Evolutionary conservation across 2,329 filamentous ascomycete species (phyloP).

Genomic region (Aspergillus costaricaensis): DNA sequence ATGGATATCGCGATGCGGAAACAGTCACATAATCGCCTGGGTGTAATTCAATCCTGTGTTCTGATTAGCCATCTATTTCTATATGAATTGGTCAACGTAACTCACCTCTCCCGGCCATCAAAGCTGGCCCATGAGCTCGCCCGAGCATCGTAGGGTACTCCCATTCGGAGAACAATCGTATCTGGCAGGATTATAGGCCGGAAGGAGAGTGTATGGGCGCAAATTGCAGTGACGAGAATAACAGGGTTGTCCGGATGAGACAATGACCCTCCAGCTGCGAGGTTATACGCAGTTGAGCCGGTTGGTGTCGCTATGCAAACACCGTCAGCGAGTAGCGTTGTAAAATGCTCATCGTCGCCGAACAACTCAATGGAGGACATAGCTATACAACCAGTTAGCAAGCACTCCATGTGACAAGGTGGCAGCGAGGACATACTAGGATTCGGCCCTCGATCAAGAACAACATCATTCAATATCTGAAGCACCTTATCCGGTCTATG

Average conservation of each 20-base stretch:
- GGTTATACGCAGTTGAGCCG: slow-evolving; percentile 91
- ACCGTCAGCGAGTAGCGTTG: slow-evolving; percentile 88
- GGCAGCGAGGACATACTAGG: slow-evolving; percentile 64
- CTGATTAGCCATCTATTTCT: not conserved
- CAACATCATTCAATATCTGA: slow-evolving; percentile 95
- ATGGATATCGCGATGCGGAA: slow-evolving; percentile 54
- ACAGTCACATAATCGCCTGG: slow-evolving; percentile 56
- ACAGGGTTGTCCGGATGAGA: slow-evolving; percentile 97
- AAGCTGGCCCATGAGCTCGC: slow-evolving; percentile 97
- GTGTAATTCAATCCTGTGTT: slow-evolving; percentile 46
- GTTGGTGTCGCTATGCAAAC: slow-evolving; percentile 93
- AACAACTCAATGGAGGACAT: slow-evolving; percentile 93
- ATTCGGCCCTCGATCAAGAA: slow-evolving; percentile 91
- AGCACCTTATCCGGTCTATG: slow-evolving; percentile 81
- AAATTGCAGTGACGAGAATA: slow-evolving; percentile 91
- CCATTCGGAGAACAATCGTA: slow-evolving; percentile 88
- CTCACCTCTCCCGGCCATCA: slow-evolving; percentile 79
- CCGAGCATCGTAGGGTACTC: slow-evolving; percentile 90
- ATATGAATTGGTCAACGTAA: not conserved
- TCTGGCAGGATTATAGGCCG: slow-evolving; percentile 95
- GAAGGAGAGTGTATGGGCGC: slow-evolving; percentile 92
- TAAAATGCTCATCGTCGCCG: slow-evolving; percentile 93
- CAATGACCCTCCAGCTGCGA: slow-evolving; percentile 90
- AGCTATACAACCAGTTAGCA: slow-evolving; percentile 51
- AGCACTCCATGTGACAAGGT: not conserved